phyloP scores from a whole-genome alignment of 1,284 basidiomycete species.

The Paramarasmius palmivorus region DNA sequence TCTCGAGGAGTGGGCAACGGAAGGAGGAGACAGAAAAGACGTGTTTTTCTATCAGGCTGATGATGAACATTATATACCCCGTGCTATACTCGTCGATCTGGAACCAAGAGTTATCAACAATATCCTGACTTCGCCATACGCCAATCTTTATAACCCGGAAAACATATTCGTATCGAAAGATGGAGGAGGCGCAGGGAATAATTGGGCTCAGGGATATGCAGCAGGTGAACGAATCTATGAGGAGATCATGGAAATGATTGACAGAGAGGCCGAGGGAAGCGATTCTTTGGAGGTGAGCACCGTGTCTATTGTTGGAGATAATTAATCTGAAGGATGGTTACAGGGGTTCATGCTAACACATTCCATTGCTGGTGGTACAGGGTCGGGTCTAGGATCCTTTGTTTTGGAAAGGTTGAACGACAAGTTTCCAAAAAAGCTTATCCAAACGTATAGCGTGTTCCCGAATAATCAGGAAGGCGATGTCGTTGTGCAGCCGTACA shows the following conservation, averaged over 20 bases:
- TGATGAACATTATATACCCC: constrained; percentile 98
- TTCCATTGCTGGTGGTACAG: constrained; percentile 98
- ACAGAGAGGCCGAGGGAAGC: constrained; percentile 97
- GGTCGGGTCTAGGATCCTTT: constrained; percentile 97
- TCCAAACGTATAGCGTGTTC: constrained; percentile 99
- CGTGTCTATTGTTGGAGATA: not conserved
- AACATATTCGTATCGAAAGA: constrained; percentile 96
- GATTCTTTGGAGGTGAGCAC: constrained; percentile 89
- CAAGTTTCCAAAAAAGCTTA: constrained; percentile 98
- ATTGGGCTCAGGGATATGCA: constrained; percentile 96
- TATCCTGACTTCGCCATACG: constrained; percentile 90
- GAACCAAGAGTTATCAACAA: constrained; percentile 98
- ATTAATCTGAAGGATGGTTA: not conserved
- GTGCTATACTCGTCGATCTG: constrained; percentile 96
- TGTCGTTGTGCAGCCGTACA: constrained; percentile 98
- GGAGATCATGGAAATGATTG: constrained; percentile 99
- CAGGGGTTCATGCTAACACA: constrained; percentile 99
- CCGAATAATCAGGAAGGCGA: constrained; percentile 91
- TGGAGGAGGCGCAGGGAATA: constrained; percentile 98
- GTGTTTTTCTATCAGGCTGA: constrained; percentile 99
- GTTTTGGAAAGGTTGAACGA: constrained; percentile 96
- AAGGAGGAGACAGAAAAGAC: constrained; percentile 95
- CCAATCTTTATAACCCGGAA: constrained; percentile 96
- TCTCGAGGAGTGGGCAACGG: constrained; percentile 92
- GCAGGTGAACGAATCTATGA: constrained; percentile 93